phyloP scores from a whole-genome alignment of 106 monocot species.

The Cymbidium sinense region DNA sequence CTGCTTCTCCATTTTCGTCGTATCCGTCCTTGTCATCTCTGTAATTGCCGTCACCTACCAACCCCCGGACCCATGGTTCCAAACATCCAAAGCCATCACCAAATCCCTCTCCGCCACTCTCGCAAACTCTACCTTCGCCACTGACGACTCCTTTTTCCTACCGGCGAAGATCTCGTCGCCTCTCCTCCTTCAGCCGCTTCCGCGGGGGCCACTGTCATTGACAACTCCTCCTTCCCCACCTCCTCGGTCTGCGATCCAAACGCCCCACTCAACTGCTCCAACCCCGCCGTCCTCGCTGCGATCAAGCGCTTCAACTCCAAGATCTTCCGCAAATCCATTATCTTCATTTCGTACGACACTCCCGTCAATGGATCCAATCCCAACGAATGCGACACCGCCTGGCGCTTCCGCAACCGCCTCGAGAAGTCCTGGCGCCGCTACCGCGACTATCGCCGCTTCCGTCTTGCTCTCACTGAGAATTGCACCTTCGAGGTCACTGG shows the following conservation, averaged over 20 bases:
- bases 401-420: slow-evolving; percentile 71
- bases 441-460: slow-evolving; percentile 77
- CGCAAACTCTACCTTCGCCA: slow-evolving; percentile 79
- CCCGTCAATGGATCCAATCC: slow-evolving; percentile 55
- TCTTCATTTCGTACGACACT: slow-evolving; percentile 61
- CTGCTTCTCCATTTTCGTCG: slow-evolving; percentile 74
- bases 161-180: slow-evolving; percentile 46
- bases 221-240: neutral
- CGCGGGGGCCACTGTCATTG: slow-evolving; percentile 19
- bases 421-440: slow-evolving; percentile 79
- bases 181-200: slow-evolving; percentile 25
- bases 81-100: slow-evolving; percentile 65
- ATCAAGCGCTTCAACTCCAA: slow-evolving; percentile 59
- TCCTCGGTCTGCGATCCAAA: slow-evolving; percentile 42
- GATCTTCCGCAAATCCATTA: slow-evolving; percentile 28
- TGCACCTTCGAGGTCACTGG: slow-evolving; percentile 34
- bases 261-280: slow-evolving; percentile 69
- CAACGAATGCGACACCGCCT: slow-evolving; percentile 70
- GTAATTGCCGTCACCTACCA: slow-evolving; percentile 96
- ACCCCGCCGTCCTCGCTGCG: slow-evolving; percentile 40
- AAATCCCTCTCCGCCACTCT: slow-evolving; percentile 52
- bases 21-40: slow-evolving; percentile 67
- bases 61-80: slow-evolving; percentile 91
- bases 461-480: slow-evolving; percentile 25
- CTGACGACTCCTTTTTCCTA: slow-evolving; percentile 66